These are phyloP conservation scores for Agastache rugosa DNA, from an alignment of 257 asterid species.

Conservation along the genomic window DNA sequence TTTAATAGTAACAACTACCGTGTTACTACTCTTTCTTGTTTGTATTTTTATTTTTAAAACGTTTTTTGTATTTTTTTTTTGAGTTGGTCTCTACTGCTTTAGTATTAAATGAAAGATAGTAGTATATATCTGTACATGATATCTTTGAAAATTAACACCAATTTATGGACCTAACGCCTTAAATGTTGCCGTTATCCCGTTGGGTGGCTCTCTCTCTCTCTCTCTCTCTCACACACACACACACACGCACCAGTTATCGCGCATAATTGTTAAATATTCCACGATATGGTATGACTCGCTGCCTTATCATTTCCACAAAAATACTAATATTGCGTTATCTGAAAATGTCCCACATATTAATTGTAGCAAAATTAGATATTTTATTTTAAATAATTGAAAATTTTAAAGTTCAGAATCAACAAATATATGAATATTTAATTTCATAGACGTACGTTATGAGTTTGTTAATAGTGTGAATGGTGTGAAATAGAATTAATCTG, in stretches of 20 bases:
- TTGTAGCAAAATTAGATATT: background rate
- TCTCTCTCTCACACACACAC: background rate
- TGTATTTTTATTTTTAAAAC: too few species aligned
- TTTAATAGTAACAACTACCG: constrained; percentile 40
- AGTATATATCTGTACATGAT: constrained; percentile 23
- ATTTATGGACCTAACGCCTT: constrained; percentile 34
- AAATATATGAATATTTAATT: background rate
- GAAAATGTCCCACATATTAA: background rate
- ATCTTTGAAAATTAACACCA: constrained; percentile 31
- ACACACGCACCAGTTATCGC: background rate
- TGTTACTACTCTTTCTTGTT: background rate
- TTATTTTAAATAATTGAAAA: too few species aligned
- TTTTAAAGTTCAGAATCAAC: background rate
- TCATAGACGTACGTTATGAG: background rate
- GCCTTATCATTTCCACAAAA: background rate
- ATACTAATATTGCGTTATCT: background rate
- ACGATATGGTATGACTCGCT: background rate
- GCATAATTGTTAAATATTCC: constrained; percentile 22
- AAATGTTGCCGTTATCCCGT: constrained; percentile 36
- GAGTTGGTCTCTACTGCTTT: background rate
- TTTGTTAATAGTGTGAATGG: background rate
- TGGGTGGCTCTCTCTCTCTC: constrained; percentile 11
- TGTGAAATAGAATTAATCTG: background rate
- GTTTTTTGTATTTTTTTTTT: background rate
- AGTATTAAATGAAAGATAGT: constrained; percentile 37